Base-by-base conservation (phyloP, 768 basidiomycete species). In the Lepiota venenata region DNA sequence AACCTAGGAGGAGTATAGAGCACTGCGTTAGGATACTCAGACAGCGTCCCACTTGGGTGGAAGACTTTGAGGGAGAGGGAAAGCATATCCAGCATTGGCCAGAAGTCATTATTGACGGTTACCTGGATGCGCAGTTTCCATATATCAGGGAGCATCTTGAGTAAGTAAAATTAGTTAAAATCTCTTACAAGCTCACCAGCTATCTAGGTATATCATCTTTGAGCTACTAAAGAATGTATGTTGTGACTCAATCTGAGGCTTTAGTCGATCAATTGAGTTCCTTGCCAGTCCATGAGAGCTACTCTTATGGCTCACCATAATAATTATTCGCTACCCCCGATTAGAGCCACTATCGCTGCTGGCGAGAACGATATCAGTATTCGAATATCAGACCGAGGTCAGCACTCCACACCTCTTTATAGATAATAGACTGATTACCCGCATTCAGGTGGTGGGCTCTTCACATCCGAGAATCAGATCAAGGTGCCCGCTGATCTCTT, bases 381-480 rank as follows among this genome's bases (percentile, higher is more conserved):
- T 47, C 85, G 93, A 37, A 87, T 96, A 71, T 93, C 92, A n/a
- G 93, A 96, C 65, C 85, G 91, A 81, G 93, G 92, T 85, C 51
- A 36, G n/a, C 32, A 15, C 7, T 27, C 16, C 50, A 43, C 35
- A 16, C 22, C 42, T 32, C n/a, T 16, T n/a, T 42, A 27, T 14
- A 4, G 16, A n/a, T 10, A 32, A n/a, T 11, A 8, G 7, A 49
- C 47, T 63, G 55, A 60, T 58, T 38, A 47, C 12, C 44, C 43
- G 41, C 42, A 59, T 47, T 3, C 64, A 88, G 93, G 91, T 36
- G 89, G 91, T 2, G 91, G 92, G 1, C 76, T 94, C 7, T 65
- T 71, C 41, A 76, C 72, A 16, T 64, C 77, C 6, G 70, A 79
- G 52, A 71, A 68, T 56, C 66, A 63, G 43, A 77, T 90, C 47